Evolutionary conservation across 495 filamentous ascomycete species (phyloP), one percentile per base, ranked within the genome.

Genomic region (Hypoxylon fragiforme): DNA sequence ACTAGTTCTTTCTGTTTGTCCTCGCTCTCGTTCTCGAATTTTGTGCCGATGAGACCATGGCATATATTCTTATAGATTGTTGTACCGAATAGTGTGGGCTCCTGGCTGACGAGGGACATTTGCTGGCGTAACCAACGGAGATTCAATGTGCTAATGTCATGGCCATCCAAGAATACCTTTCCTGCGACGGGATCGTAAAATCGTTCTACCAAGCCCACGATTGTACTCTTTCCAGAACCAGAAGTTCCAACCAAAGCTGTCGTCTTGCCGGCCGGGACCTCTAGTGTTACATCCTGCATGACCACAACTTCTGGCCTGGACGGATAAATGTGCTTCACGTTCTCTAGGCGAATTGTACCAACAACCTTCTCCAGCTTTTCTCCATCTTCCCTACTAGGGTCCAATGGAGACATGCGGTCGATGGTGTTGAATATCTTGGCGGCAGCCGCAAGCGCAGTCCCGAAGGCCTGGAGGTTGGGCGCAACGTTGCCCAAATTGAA

Each of bases 361-460:
- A 86, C 76, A 4, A 95, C 79, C 19, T 82, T 66, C 2, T 91
- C 83, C 6, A 92, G 80, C 44, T 78, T 91, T 35, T 74, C 68
- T 15, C 94, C 92, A 11, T 76, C 78, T 0, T 89, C 82, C 2
- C 81, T 81, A 16, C 81, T 85, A 1, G 94, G 88, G 68, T 98
- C 87, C 35, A 97, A 72, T 1, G 91, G 92, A 1, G 94, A 97
- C n/a, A 70, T 52, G 39, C 94, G 87, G 63, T 97, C 92, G 59
- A 98, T 97, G 2, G 91, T 95, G 54, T 77, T 86, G 72, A 85
- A 97, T 52, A 97, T 95, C 75, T 98, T 96, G 20, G 81, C 77
- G 9, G 89, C 91, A 4, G 94, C 92, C 31, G 91, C 88, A 7
- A 92, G 75, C 18, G 82, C 86, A 8, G 83, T 91, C 2, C 85